Evolutionary conservation across 306 rosid genomes (phyloP).

Genomic region (Begonia masoniana): DNA sequence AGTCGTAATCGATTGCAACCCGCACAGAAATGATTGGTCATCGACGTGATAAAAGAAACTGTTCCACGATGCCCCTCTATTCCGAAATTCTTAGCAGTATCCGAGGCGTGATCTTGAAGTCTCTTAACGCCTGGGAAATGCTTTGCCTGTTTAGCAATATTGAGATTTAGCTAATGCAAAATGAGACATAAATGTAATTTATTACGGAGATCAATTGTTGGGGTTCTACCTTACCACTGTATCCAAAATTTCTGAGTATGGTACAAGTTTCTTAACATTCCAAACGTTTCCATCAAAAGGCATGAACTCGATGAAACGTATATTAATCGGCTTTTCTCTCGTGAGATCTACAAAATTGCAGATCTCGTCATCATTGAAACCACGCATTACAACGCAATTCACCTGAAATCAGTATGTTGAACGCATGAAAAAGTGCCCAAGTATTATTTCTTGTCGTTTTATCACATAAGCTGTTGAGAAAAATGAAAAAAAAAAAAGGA

Average conservation of each 20-base stretch:
- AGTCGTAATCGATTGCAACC: constrained; percentile 94
- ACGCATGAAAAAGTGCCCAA: constrained; percentile 6
- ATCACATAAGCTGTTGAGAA: constrained; percentile 4
- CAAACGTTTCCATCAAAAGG: constrained; percentile 99
- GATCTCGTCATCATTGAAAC: constrained; percentile 86
- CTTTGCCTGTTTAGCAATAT: constrained; percentile 35
- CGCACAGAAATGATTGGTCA: constrained; percentile 97
- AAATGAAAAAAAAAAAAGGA: constrained; percentile 5
- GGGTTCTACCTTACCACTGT: constrained; percentile 89
- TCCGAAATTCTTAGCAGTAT: constrained; percentile 81
- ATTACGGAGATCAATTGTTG: constrained; percentile 14
- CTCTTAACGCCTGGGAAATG: constrained; percentile 37
- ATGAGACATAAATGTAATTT: constrained; percentile 11
- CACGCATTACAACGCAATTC: constrained; percentile 87
- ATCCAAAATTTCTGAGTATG: constrained; percentile 83
- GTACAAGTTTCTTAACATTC: constrained; percentile 92
- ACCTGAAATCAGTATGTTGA: constrained; percentile 42
- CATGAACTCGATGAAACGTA: constrained; percentile 97
- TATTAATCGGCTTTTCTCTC: constrained; percentile 56
- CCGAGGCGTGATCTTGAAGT: constrained; percentile 72
- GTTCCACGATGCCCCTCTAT: constrained; percentile 64
- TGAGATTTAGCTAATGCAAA: constrained; percentile 7
- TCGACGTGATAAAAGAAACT: constrained; percentile 85
- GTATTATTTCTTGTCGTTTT: neutral
- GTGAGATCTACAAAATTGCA: constrained; percentile 81